phyloP scores from a whole-genome alignment of 139 green algal species.

The Penium margaritaceum region DNA sequence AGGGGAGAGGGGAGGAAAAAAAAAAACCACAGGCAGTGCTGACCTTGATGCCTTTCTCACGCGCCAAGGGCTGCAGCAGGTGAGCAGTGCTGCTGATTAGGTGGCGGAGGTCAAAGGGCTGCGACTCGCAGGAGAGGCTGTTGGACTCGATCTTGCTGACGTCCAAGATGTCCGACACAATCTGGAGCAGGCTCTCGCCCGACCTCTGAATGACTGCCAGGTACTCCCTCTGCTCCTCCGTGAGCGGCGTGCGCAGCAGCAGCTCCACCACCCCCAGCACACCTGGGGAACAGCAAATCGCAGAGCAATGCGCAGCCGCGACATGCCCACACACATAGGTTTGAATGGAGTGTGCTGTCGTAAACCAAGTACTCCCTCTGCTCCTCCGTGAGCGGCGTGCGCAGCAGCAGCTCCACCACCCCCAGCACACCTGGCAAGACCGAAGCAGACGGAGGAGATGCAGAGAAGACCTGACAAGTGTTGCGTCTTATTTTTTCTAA shows the following conservation, averaged over 20 bases:
- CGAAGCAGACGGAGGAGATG: no score
- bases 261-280: constrained; percentile 1
- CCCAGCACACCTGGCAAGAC: background rate
- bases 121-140: background rate
- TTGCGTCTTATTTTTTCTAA: no score
- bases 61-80: no score
- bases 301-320: no score
- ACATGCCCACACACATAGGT: no score
- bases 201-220: background rate
- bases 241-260: background rate
- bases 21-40: no score
- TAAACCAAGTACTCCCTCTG: no score
- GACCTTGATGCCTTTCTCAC: no score
- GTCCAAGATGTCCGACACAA: background rate
- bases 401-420: background rate
- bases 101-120: background rate
- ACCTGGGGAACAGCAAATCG: background rate
- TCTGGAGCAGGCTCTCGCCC: background rate
- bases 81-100: background rate
- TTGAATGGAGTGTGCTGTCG: no score
- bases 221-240: background rate
- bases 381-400: background rate
- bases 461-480: no score
- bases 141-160: background rate
- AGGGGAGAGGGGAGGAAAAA: no score